phyloP scores from a whole-genome alignment of 148 eudicot species.

The Rhododendron simsii region DNA sequence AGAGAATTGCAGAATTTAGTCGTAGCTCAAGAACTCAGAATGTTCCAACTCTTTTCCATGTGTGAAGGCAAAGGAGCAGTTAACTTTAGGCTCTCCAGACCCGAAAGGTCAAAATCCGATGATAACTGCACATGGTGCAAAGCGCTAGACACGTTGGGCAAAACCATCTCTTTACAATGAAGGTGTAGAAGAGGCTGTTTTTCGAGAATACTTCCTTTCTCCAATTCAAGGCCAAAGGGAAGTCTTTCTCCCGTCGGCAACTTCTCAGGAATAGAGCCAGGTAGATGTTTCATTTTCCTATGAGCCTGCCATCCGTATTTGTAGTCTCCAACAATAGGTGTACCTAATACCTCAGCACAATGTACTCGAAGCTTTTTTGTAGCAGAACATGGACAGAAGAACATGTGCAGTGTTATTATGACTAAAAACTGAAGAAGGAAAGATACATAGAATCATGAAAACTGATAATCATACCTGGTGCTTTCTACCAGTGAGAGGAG shows the following conservation, averaged over 20 bases:
- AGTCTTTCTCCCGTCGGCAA: constrained; percentile 6
- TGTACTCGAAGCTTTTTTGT: constrained; percentile 79
- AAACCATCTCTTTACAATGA: constrained; percentile 75
- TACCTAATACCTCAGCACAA: constrained; percentile 90
- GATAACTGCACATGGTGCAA: constrained; percentile 32
- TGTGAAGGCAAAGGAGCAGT: constrained; percentile 80
- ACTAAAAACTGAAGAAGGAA: neutral
- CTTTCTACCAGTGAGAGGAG: constrained; percentile 89
- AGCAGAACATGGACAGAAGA: neutral
- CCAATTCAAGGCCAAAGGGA: constrained; percentile 37
- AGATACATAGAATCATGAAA: neutral
- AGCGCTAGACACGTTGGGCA: constrained; percentile 57
- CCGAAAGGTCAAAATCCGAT: constrained; percentile 36
- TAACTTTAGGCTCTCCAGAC: constrained; percentile 45
- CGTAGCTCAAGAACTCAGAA: neutral
- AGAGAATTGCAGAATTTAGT: neutral
- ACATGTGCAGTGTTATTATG: neutral
- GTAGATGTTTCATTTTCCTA: constrained; percentile 40
- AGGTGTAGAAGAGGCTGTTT: constrained; percentile 70
- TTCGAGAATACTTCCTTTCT: constrained; percentile 64
- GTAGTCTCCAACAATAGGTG: constrained; percentile 96
- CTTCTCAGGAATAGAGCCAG: constrained; percentile 15
- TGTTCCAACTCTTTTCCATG: constrained; percentile 90
- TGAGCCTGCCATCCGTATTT: constrained; percentile 98
- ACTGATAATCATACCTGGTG: constrained; percentile 62